phyloP scores from a whole-genome alignment of 2,329 filamentous ascomycete species.

The Fonsecaea erecta region DNA sequence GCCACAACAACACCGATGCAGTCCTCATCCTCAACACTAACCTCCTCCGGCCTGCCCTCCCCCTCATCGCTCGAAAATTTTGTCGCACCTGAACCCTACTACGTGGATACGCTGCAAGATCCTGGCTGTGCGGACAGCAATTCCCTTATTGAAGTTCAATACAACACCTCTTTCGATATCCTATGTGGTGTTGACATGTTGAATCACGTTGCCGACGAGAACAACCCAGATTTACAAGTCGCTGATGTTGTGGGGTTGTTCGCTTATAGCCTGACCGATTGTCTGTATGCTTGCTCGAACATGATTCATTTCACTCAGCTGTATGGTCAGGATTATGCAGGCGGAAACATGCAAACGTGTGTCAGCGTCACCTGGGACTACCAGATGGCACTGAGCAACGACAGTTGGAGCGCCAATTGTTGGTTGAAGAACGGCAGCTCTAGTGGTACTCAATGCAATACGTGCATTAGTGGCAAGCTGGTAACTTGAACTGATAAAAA shows the following conservation, averaged over 20 bases:
- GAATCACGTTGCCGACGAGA: conserved; percentile 14
- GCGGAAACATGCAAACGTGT: conserved; percentile 19
- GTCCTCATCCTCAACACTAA: background rate
- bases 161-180: conserved; percentile 20
- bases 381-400: conserved; percentile 24
- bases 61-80: conserved; percentile 28
- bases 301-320: conserved; percentile 6
- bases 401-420: conserved; percentile 23
- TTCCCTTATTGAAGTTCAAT: conserved; percentile 10
- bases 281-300: conserved; percentile 30
- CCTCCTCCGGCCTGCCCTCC: conserved; percentile 12
- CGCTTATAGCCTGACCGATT: conserved; percentile 30
- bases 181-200: conserved; percentile 28
- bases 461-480: conserved; percentile 24
- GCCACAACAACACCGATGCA: conserved; percentile 3
- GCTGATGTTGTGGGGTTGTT: conserved; percentile 24
- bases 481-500: background rate
- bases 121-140: conserved; percentile 22
- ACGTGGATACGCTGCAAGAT: conserved; percentile 18
- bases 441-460: conserved; percentile 21
- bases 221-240: conserved; percentile 18
- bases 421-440: conserved; percentile 32
- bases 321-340: conserved; percentile 5
- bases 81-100: conserved; percentile 22
- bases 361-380: conserved; percentile 26